Percentiles rank a stretch among this genome's conserved stretches.
phyloP scores from a whole-genome alignment of 192 early-diverging fungal species.

The Kickxella alabastrina region DNA sequence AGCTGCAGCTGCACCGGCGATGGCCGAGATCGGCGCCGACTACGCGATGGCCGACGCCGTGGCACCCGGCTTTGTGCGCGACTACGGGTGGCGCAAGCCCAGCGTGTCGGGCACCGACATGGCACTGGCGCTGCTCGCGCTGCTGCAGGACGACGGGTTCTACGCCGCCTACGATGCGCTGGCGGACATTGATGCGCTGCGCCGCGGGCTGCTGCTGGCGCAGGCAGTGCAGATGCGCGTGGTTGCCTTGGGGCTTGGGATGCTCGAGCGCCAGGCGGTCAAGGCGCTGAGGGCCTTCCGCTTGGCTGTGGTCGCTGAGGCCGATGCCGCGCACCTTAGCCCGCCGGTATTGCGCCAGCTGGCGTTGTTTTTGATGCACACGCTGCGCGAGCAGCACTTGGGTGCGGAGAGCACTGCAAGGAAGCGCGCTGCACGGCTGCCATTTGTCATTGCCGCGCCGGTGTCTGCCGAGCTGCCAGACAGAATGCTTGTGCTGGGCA shows the following conservation, averaged over 20 bases:
- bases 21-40: constrained; percentile 65
- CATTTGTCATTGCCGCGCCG: constrained; percentile 75
- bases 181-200: constrained; percentile 25
- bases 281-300: constrained; percentile 73
- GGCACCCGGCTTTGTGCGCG: constrained; percentile 73
- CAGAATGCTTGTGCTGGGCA: constrained; percentile 69
- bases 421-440: constrained; percentile 38
- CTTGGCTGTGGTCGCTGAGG: constrained; percentile 65
- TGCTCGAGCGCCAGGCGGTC: constrained; percentile 77
- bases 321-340: constrained; percentile 30
- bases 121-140: constrained; percentile 72
- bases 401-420: constrained; percentile 2
- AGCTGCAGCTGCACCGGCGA: constrained; percentile 61
- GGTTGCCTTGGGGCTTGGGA: constrained; percentile 70
- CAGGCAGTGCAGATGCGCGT: constrained; percentile 74
- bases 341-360: constrained; percentile 61
- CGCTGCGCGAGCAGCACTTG: constrained; percentile 35
- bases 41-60: constrained; percentile 77
- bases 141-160: constrained; percentile 67
- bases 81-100: constrained; percentile 65
- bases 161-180: constrained; percentile 89
- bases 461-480: constrained; percentile 46
- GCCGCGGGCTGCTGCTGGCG: constrained; percentile 64
- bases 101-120: constrained; percentile 74
- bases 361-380: constrained; percentile 79